These are phyloP conservation scores for Cladosporium sp. DNA, from an alignment of 2,329 filamentous ascomycete genomes.

Conservation along the genomic window DNA sequence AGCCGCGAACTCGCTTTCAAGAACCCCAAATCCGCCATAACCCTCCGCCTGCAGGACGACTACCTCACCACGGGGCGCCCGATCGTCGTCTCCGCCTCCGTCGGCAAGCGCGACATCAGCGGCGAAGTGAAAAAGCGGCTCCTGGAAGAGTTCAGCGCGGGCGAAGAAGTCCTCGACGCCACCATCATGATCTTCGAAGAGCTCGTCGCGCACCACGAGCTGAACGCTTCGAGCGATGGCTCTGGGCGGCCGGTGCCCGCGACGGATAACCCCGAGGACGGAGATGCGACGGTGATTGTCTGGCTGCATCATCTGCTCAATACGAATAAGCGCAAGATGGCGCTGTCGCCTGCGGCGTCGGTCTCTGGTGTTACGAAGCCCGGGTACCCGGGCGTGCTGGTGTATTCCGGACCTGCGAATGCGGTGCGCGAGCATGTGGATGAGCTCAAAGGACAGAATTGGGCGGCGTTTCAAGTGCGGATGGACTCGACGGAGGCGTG, in stretches of 20 bases:
- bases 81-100: constrained; percentile 41
- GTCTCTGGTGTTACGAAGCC: constrained; percentile 49
- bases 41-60: constrained; percentile 41
- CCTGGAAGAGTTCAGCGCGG: constrained; percentile 26
- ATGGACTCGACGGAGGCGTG: constrained; percentile 42
- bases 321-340: constrained; percentile 48
- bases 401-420: constrained; percentile 42
- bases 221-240: neutral
- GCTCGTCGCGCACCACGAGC: constrained; percentile 26
- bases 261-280: constrained; percentile 22
- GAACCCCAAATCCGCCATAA: constrained; percentile 31
- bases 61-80: constrained; percentile 42
- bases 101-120: constrained; percentile 39
- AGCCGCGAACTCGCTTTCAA: constrained; percentile 42
- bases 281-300: constrained; percentile 41
- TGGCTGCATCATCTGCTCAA: constrained; percentile 51
- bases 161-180: constrained; percentile 46
- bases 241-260: neutral
- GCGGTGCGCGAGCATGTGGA: constrained; percentile 45
- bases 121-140: constrained; percentile 27
- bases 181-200: constrained; percentile 43
- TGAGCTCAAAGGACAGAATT: constrained; percentile 45
- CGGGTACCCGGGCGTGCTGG: constrained; percentile 48
- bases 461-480: constrained; percentile 49
- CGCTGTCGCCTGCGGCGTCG: constrained; percentile 36